These are phyloP conservation scores for Ambrosia trifida DNA, from an alignment of 129 eudicot species.

Conservation along the genomic window DNA sequence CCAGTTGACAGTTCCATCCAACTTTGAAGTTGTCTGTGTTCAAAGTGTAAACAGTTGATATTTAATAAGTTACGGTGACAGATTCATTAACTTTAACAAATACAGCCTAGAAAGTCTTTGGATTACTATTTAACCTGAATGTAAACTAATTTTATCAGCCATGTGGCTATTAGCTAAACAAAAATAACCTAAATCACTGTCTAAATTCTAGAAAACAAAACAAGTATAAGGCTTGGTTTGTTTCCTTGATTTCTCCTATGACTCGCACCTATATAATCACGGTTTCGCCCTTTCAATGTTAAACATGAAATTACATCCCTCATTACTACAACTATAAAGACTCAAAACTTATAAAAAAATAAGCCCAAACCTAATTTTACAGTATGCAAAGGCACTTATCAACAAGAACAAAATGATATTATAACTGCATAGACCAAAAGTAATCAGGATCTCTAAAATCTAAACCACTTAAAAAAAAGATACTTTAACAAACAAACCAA, in stretches of 20 bases:
- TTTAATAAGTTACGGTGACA: not conserved
- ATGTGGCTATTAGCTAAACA: not conserved
- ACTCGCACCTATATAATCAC: not conserved
- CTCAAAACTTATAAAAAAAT: not conserved
- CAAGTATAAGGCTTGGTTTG: not conserved
- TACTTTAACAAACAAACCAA: not conserved
- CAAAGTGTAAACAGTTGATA: not conserved
- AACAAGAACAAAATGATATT: constrained; percentile 1
- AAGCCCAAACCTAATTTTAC: not conserved
- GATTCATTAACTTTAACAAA: not conserved
- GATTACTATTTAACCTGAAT: not conserved
- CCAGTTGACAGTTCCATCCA: constrained; percentile 86
- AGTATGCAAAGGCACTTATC: not conserved
- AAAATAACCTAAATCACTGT: not conserved
- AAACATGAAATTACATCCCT: not conserved
- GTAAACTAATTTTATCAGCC: not conserved
- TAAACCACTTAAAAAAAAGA: not conserved
- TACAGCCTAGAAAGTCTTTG: not conserved
- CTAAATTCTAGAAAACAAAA: not conserved
- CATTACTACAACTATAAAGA: not conserved
- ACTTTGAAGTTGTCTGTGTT: constrained; percentile 48
- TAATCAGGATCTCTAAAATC: not conserved
- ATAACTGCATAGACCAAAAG: not conserved
- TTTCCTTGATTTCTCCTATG: constrained; percentile 1
- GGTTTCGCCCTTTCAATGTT: not conserved